Evolutionary conservation across 1,139 yeast species (phyloP), one percentile per base, ranked within the genome.

Genomic region (Scheffersomyces quercinus): DNA sequence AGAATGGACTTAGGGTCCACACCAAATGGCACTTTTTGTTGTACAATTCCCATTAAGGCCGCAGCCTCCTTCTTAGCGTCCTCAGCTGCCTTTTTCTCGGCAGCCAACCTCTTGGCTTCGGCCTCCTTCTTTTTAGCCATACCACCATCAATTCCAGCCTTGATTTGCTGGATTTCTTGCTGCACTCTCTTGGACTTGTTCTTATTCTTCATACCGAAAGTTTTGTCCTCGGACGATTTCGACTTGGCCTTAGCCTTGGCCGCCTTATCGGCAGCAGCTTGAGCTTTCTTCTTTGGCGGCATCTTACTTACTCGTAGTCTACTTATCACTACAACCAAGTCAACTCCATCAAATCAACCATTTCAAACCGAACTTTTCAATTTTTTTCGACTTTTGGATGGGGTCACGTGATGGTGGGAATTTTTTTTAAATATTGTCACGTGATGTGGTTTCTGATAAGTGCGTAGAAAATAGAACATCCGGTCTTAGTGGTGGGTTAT

Each of bases 1-100:
- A 93, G 70, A 36, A 95, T 87, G 4, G 96, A 83, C 70, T 93
- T 93, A 43, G 99, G 99, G 68, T 95, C 99, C 48, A 90, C 97
- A 41, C 99, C 99, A 61, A 93, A 91, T 38, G 97, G 96, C 29
- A 93, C 91, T 62, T 89, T 89, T 64, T 89, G 98, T 41, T 75
- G 79, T 44, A 80, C 86, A 42, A 88, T 74, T 37, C 84, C 87
- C 56, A 89, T 80, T 41, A 91, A 68, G 29, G 86, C 85, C 9
- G 89, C 84, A 4, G 97, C 93, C 60, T 91, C 98, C 42, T 79
- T 82, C 62, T 87, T 88, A 40, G 96, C 97, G 37, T 79, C 85
- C 52, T 91, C 99, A 2, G 90, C 87, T 5, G 96, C 95, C 63
- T 85, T 88, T 77, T 87, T 90, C 65, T 90, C 98, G 32, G 88